Percentiles rank a stretch among this genome's conserved stretches.
phyloP scores from a whole-genome alignment of 2,329 filamentous ascomycete genomes.

The Pseudocercospora crystallina region DNA sequence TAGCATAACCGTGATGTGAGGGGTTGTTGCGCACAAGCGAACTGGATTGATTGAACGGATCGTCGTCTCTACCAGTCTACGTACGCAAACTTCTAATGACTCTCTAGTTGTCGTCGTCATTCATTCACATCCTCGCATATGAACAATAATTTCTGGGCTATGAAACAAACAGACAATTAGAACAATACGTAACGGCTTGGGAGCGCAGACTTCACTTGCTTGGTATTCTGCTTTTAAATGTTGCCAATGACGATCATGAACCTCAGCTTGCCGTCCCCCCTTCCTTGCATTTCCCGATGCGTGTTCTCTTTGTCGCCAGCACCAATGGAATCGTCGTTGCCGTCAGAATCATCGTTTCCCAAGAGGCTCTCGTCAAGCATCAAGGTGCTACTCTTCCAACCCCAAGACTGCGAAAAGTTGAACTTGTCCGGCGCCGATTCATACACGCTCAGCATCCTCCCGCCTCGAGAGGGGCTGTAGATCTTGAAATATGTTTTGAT shows the following conservation, averaged over 20 bases:
- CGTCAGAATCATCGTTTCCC: conserved; percentile 34
- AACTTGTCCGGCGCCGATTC: conserved; percentile 59
- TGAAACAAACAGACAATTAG: too few relatives aligned
- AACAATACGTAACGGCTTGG: too few relatives aligned
- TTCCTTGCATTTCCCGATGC: conserved; percentile 35
- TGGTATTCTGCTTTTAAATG: conserved; percentile 30
- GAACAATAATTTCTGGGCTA: too few relatives aligned
- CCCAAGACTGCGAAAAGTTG: conserved; percentile 62
- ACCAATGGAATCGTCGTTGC: background rate
- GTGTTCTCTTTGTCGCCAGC: conserved; percentile 3
- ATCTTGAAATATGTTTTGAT: conserved; percentile 65
- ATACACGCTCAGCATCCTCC: conserved; percentile 59
- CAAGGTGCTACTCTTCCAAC: conserved; percentile 61
- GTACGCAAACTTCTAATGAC: too few relatives aligned
- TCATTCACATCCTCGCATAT: too few relatives aligned
- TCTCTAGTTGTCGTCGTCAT: too few relatives aligned
- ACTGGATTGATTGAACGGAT: too few relatives aligned
- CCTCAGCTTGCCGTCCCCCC: conserved; percentile 52
- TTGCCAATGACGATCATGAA: conserved; percentile 63
- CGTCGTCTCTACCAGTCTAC: too few relatives aligned
- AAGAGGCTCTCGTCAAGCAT: conserved; percentile 52
- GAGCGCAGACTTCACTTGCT: too few relatives aligned
- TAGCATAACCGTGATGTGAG: too few relatives aligned
- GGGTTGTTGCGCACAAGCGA: too few relatives aligned
- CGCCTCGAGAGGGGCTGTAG: conserved; percentile 59